Conservation (phyloP, 257 asterid species). For the Nyctanthes arbortristis region DNA sequence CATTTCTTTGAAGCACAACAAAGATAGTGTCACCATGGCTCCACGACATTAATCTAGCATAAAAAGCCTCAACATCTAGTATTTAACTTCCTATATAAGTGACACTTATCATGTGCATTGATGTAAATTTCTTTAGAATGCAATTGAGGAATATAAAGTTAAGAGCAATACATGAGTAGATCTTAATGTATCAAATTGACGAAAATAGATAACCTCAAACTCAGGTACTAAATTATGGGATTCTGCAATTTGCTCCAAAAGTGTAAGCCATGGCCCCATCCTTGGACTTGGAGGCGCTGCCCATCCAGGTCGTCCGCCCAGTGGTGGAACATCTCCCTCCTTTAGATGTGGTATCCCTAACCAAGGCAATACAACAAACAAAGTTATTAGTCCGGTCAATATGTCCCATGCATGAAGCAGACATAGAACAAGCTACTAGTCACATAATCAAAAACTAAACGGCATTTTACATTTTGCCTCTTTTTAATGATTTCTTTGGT, state of each 20-base stretch:
- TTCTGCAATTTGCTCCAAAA: slow-evolving; percentile 75
- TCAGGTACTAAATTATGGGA: slow-evolving; percentile 81
- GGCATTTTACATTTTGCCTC: no score
- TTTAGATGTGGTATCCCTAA: slow-evolving; percentile 87
- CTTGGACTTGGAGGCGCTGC: slow-evolving; percentile 94
- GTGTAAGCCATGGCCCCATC: slow-evolving; percentile 81
- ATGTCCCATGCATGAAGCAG: not conserved
- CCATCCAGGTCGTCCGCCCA: slow-evolving; percentile 93
- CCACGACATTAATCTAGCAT: not conserved
- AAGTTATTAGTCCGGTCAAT: slow-evolving; percentile 9
- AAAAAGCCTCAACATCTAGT: not conserved
- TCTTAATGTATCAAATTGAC: slow-evolving; percentile 16
- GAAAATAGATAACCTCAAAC: slow-evolving; percentile 61
- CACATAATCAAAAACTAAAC: no score
- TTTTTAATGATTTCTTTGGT: no score
- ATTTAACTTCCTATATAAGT: not conserved
- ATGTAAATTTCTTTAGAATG: not conserved
- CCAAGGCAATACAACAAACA: slow-evolving; percentile 42
- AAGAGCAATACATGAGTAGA: not conserved
- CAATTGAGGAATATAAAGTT: slow-evolving; percentile 13
- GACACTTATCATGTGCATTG: not conserved
- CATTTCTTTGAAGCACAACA: no score
- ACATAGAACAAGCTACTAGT: no score
- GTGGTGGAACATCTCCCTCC: slow-evolving; percentile 83
- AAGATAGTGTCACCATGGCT: slow-evolving; percentile 21